These are phyloP conservation scores for Pyrenula massariospora DNA, from an alignment of 495 filamentous ascomycete genomes.

Conservation along the genomic window DNA sequence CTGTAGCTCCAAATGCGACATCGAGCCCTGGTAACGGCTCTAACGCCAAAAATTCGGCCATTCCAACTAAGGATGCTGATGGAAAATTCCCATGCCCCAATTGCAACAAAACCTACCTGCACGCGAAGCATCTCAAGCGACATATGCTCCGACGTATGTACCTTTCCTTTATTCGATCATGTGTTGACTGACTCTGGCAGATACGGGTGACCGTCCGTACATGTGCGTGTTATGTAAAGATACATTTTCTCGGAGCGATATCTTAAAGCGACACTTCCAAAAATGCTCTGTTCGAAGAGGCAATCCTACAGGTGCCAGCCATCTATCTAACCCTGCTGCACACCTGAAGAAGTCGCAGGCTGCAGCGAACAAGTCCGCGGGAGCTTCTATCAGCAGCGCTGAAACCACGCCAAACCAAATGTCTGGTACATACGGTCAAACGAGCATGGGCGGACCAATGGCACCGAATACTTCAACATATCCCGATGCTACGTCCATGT, in stretches of 20 bases:
- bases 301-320: conserved; percentile 83
- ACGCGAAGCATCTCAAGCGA: conserved; percentile 94
- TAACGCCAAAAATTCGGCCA: conserved; percentile 61
- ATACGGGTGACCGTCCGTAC: conserved; percentile 94
- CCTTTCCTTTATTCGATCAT: conserved; percentile 5
- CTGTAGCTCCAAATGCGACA: conserved; percentile 39
- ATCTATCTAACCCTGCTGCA: conserved; percentile 82
- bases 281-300: conserved; percentile 93
- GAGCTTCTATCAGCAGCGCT: conserved; percentile 21
- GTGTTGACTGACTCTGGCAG: conserved; percentile 29
- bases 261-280: conserved; percentile 95
- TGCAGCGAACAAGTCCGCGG: conserved; percentile 35
- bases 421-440: conserved; percentile 30
- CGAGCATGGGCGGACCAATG: conserved; percentile 34
- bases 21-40: conserved; percentile 41
- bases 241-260: conserved; percentile 97
- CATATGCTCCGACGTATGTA: conserved; percentile 78
- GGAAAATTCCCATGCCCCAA: conserved; percentile 96
- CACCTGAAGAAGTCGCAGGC: conserved; percentile 65
- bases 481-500: conserved; percentile 16
- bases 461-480: conserved; percentile 24
- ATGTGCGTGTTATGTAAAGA: conserved; percentile 94
- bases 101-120: conserved; percentile 94
- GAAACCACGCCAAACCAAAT: conserved; percentile 30
- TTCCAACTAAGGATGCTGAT: conserved; percentile 86